Percentiles rank a stretch among this genome's conserved stretches.
phyloP scores from a whole-genome alignment of 306 rosid genomes.

The Canavalia ensiformis region DNA sequence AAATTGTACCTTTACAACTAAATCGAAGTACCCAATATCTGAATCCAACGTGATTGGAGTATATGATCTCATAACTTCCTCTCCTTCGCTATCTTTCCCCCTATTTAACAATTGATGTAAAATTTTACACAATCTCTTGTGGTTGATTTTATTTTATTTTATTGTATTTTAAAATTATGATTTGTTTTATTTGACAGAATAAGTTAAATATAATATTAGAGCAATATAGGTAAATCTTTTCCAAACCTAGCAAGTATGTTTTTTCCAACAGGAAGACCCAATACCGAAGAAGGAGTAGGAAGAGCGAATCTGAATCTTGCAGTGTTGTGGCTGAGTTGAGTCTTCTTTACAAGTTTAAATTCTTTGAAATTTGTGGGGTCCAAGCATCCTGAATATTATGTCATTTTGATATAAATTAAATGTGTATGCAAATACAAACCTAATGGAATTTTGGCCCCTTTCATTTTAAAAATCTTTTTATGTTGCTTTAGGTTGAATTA shows the following conservation, averaged over 20 bases:
- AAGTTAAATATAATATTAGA: constrained; percentile 16
- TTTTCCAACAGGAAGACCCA: constrained; percentile 91
- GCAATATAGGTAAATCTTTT: background rate
- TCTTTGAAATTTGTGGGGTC: constrained; percentile 70
- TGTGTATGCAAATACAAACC: background rate
- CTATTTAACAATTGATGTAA: constrained; percentile 47
- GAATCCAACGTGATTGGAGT: constrained; percentile 88
- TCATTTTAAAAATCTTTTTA: background rate
- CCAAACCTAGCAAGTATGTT: constrained; percentile 70
- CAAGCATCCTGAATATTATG: constrained; percentile 58
- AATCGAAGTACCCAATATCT: constrained; percentile 75
- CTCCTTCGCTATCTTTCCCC: constrained; percentile 71
- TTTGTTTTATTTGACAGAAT: background rate
- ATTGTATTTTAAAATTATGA: background rate
- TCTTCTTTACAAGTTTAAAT: constrained; percentile 71
- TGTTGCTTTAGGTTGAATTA: background rate
- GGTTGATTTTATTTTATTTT: background rate
- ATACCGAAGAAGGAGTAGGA: constrained; percentile 64
- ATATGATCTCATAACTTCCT: constrained; percentile 71
- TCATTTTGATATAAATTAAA: background rate
- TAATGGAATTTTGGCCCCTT: background rate
- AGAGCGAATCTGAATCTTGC: constrained; percentile 78
- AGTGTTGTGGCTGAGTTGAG: constrained; percentile 61
- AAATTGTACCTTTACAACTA: constrained; percentile 71
- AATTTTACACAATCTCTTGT: background rate